phyloP scores from a whole-genome alignment of 2,329 filamentous ascomycete genomes.

The Annulohypoxylon truncatum region DNA sequence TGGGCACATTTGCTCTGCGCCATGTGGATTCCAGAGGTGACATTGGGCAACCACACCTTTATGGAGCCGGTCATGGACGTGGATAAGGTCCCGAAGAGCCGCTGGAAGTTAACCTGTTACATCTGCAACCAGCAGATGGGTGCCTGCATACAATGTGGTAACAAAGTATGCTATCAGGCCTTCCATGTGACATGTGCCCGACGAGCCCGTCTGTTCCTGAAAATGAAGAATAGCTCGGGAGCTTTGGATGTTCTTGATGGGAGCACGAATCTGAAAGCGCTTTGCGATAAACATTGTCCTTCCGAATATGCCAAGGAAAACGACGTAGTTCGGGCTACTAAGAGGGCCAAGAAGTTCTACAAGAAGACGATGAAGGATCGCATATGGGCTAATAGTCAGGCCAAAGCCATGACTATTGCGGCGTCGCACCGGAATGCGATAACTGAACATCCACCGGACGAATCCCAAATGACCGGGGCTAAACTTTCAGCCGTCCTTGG shows the following conservation, averaged over 20 bases:
- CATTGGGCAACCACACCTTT: slow-evolving; percentile 93
- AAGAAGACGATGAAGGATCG: slow-evolving; percentile 87
- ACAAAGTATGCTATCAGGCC: slow-evolving; percentile 95
- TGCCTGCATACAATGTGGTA: slow-evolving; percentile 96
- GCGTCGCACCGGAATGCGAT: slow-evolving; percentile 73
- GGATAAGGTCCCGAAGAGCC: slow-evolving; percentile 93
- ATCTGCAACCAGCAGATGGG: slow-evolving; percentile 98
- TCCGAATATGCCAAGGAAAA: slow-evolving; percentile 89
- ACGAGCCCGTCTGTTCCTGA: slow-evolving; percentile 85
- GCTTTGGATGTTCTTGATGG: slow-evolving; percentile 81
- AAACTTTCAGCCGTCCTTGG: slow-evolving; percentile 81
- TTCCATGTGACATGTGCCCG: slow-evolving; percentile 98
- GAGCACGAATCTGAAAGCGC: slow-evolving; percentile 87
- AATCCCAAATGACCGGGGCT: slow-evolving; percentile 84
- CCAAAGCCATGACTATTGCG: slow-evolving; percentile 83
- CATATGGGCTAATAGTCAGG: slow-evolving; percentile 92
- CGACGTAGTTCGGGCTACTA: slow-evolving; percentile 81
- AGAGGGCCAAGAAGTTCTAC: slow-evolving; percentile 89
- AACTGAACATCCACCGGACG: slow-evolving; percentile 79
- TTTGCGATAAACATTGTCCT: slow-evolving; percentile 95
- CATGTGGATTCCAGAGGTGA: slow-evolving; percentile 98
- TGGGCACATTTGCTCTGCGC: slow-evolving; percentile 97
- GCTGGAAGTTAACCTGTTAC: slow-evolving; percentile 95
- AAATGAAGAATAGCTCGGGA: slow-evolving; percentile 94
- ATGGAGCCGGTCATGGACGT: slow-evolving; percentile 99